phyloP scores from a whole-genome alignment of 2,329 filamentous ascomycete species.

The Penicillium sp. region DNA sequence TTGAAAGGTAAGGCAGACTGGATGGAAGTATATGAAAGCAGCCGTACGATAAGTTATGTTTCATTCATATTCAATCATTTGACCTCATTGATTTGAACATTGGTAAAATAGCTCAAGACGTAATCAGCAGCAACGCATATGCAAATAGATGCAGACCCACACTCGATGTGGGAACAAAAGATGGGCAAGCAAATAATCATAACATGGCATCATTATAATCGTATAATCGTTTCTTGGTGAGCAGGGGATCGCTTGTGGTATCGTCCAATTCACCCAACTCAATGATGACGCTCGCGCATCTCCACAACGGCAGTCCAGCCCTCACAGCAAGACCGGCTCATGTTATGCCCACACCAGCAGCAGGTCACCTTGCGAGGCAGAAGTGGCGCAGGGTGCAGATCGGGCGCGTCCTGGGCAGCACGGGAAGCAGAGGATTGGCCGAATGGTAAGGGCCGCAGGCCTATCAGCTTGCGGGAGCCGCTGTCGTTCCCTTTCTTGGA shows the following conservation, averaged over 20 bases:
- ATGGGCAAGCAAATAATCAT: slow-evolving; percentile 1
- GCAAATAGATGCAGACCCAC: neutral
- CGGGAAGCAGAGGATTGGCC: neutral
- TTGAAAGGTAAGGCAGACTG: too few relatives aligned
- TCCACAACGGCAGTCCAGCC: slow-evolving; percentile 65
- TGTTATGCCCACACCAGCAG: slow-evolving; percentile 68
- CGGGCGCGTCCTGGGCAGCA: slow-evolving; percentile 9
- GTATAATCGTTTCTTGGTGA: neutral
- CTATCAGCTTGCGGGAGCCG: neutral
- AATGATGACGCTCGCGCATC: slow-evolving; percentile 56
- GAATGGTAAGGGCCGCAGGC: slow-evolving; percentile 1
- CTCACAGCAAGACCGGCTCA: slow-evolving; percentile 65
- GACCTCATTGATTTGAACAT: neutral
- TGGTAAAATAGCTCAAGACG: neutral
- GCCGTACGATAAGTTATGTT: neutral
- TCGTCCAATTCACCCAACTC: neutral
- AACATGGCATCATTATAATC: slow-evolving; percentile 7
- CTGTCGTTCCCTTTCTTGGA: neutral
- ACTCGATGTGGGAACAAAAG: neutral
- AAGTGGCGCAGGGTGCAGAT: slow-evolving; percentile 12
- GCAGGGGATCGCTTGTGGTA: neutral
- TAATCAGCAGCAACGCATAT: neutral
- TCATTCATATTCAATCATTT: neutral
- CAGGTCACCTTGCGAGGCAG: slow-evolving; percentile 48
- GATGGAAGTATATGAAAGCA: too few relatives aligned